Base-by-base conservation (phyloP, 345 rosid genomes). In the Hibiscus mutabilis region DNA sequence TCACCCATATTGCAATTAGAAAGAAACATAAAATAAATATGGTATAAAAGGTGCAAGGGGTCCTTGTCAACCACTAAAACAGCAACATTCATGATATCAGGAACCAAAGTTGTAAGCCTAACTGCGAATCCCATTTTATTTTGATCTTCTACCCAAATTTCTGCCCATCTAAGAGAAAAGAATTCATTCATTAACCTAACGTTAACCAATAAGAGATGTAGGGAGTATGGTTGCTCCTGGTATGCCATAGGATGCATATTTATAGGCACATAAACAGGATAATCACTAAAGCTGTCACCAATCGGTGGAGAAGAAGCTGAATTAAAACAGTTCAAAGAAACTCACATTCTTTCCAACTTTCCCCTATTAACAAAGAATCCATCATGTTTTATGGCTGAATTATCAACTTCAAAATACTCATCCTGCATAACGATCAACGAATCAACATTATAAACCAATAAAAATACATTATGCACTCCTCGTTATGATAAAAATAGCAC, bases 381-480 rank as follows among this genome's bases (percentile, higher is more conserved):
- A 75, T 85, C 90, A 69, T 93, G 93, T 78, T 91, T 91, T 75
- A 89, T 79, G 64, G 87, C 88, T 60, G 98, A 85, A 86, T 89
- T 85, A 83, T 93, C 98, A 78, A 93, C 97, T 81, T 91, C 93
- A 79, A 93, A 93, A 84, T 93, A 93, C 76, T 91, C 97, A 86
- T 93, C 98, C 98, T 93, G 90, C 85, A 83, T 16, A 57, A 56
- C 42, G 42, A 60, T 25, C 33, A 59, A 56, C 4, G 16, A 62
- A 71, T 21, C 40, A 69, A 70, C 63, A 73, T 68, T 69, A 58
- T 13, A 46, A 44, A 29, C 24, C 42, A 21, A 60, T 16, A 58
- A 25, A 65, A 24, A 8, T 21, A 42, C 15, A 69, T 6, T 60
- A 55, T 6, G 19, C 15, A 4, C 10, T 21, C 14, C 49, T 21